Evolutionary conservation across 495 filamentous ascomycete genomes (phyloP).

Genomic region (Penicillium ochrochloron): DNA sequence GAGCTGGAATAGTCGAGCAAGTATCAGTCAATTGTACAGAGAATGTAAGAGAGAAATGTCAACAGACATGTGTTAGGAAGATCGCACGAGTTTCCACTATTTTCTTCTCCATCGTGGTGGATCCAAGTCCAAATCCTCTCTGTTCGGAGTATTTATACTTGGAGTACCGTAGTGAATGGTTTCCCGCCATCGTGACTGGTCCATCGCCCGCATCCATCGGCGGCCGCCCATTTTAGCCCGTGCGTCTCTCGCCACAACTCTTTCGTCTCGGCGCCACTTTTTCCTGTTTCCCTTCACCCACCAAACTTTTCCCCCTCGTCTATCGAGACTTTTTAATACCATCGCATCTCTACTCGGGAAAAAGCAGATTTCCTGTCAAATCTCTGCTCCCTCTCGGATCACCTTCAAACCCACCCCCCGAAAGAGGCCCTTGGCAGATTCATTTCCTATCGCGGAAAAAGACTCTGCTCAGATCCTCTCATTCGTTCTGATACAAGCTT

Average conservation of each 20-base stretch:
- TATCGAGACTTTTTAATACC: not conserved
- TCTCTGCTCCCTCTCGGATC: not conserved
- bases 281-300: constrained; percentile 6
- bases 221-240: not conserved
- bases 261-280: constrained; percentile 16
- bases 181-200: constrained; percentile 4
- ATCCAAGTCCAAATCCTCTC: not conserved
- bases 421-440: not conserved
- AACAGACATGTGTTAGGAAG: not conserved
- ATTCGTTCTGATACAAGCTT: not conserved
- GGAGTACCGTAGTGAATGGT: not conserved
- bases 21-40: not conserved
- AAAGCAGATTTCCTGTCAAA: constrained; percentile 5
- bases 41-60: too few species aligned
- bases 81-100: not conserved
- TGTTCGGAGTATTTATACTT: not conserved
- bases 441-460: constrained; percentile 10
- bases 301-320: constrained; percentile 9
- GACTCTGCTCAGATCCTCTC: constrained; percentile 15
- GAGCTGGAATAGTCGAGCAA: not conserved
- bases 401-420: not conserved
- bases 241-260: constrained; percentile 9
- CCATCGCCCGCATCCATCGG: constrained; percentile 5
- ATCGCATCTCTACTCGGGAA: not conserved
- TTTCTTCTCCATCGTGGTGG: not conserved